Conservation (phyloP, 1,284 basidiomycete species). For the Puccinia polysora region DNA sequence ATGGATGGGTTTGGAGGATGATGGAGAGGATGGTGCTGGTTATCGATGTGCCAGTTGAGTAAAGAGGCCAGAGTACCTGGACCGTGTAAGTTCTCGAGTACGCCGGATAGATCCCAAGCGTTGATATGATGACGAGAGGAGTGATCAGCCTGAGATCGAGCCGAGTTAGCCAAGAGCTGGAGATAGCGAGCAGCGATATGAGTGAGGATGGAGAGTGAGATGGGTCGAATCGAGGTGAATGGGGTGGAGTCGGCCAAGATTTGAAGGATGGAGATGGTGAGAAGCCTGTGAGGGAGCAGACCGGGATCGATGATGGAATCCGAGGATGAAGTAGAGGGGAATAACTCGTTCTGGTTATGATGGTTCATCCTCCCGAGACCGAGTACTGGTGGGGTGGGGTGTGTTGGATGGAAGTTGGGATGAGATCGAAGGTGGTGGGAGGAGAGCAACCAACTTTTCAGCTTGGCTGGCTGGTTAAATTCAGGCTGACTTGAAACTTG, state of each 20-base stretch:
- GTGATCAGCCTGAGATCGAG: conserved; percentile 12
- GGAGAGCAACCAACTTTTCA: no score
- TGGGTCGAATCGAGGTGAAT: conserved; percentile 24
- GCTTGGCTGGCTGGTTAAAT: no score
- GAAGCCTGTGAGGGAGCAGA: neutral
- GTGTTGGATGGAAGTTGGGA: no score
- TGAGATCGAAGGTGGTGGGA: no score
- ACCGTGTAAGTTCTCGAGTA: conserved; percentile 3
- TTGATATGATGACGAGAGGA: conserved; percentile 12
- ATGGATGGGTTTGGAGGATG: no score
- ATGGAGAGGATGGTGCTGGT: neutral
- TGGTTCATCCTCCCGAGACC: no score
- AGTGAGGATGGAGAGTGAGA: conserved; percentile 18
- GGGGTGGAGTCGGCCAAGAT: conserved; percentile 19
- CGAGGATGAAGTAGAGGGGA: neutral
- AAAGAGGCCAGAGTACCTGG: neutral
- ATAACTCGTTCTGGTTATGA: neutral
- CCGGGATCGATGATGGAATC: conserved; percentile 4
- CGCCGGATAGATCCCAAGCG: conserved; percentile 5
- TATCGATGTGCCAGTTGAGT: conserved; percentile 18
- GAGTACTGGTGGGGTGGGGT: no score
- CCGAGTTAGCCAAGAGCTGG: conserved; percentile 12
- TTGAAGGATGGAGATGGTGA: conserved; percentile 18
- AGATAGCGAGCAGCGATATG: conserved; percentile 8
- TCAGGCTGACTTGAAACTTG: no score